Base-by-base conservation (phyloP, 441 rosid species). In the Cnidoscolus chayamansa region DNA sequence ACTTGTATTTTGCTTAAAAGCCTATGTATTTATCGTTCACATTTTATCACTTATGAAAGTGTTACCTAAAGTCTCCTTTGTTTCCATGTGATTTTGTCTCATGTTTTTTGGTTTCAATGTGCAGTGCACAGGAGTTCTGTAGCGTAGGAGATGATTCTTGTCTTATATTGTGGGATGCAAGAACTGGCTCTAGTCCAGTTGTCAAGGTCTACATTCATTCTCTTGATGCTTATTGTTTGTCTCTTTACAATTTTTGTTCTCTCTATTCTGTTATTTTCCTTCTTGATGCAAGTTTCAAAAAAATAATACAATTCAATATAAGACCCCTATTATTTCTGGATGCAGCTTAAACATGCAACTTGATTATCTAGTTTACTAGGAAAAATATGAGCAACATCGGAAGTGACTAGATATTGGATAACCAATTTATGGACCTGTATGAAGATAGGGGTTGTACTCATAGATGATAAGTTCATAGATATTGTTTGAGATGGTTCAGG, bases 91-190 rank as follows among this genome's bases (percentile, higher is more conserved):
- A 67, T 76, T 40, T 48, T 61, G 16, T 58, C 75, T 85, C 76
- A 76, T 43, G 73, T 74, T 2, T 17, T 32, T 72, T 80, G 16
- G 78, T 20, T 83, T 57, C 51, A 1, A 15, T 62, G 45, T 76
- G 65, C 56, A 80, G 82, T 58, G 66, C 70, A 16, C 81, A 77
- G 74, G 86, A 78, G 76, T 84, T 84, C 73, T 84, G 86, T 55
- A 85, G 86, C 58, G 86, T 83, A 10, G 89, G 87, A 30, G 89
- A 85, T 78, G 89, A 85, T 76, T 83, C 89, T 31, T 81, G 85
- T 78, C 87, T 85, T 48, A 79, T 83, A 60, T 66, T 85, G 19
- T 85, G 89, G 87, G 89, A 85, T 77, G 81, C 87, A 68, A 82
- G 89, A 77, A 72, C 76, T 65, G 87, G 87, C 51, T 50, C 76